A percentile compares a stretch with the other conserved stretches of the same genome.
phyloP scores from a whole-genome alignment of 139 green algal genomes.

The Pleodorina starrii region DNA sequence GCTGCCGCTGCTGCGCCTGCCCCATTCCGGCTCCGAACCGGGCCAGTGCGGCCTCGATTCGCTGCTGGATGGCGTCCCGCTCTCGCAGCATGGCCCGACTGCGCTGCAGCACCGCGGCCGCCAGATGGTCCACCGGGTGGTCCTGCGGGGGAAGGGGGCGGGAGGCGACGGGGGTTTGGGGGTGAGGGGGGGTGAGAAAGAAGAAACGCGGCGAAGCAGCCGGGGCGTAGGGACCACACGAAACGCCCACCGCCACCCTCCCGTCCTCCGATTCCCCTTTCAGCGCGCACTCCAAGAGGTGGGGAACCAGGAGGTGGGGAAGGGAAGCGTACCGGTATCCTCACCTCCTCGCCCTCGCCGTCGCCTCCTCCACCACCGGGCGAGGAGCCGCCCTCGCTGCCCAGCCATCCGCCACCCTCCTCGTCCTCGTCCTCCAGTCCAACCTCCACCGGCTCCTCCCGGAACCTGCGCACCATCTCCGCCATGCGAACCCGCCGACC shows the following conservation, averaged over 20 bases:
- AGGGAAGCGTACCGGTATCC: no score
- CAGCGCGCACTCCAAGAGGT: no score
- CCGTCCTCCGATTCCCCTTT: no score
- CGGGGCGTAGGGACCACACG: no score
- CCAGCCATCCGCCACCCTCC: background rate
- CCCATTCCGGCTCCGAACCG: slow-evolving; percentile 2
- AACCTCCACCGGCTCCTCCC: background rate
- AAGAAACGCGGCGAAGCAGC: no score
- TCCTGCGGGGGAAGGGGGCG: background rate
- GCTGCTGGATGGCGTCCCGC: slow-evolving; percentile 54
- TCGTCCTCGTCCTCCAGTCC: background rate
- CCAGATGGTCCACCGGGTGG: slow-evolving; percentile 37
- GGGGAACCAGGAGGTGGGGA: no score
- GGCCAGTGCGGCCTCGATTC: slow-evolving; percentile 45
- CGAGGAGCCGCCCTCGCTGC: no score
- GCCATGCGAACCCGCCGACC: background rate
- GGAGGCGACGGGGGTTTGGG: no score
- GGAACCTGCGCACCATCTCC: slow-evolving; percentile 29
- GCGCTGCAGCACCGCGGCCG: slow-evolving; percentile 48
- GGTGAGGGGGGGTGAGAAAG: no score
- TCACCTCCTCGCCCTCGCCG: no score
- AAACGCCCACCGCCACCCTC: no score
- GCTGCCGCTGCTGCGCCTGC: background rate
- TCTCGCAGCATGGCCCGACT: slow-evolving; percentile 52
- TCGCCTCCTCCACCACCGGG: no score